Percentiles rank a stretch among this genome's conserved stretches.
Evolutionary conservation across 805 yeast genomes (phyloP).

Genomic region (Barnettozyma salicaria): DNA sequence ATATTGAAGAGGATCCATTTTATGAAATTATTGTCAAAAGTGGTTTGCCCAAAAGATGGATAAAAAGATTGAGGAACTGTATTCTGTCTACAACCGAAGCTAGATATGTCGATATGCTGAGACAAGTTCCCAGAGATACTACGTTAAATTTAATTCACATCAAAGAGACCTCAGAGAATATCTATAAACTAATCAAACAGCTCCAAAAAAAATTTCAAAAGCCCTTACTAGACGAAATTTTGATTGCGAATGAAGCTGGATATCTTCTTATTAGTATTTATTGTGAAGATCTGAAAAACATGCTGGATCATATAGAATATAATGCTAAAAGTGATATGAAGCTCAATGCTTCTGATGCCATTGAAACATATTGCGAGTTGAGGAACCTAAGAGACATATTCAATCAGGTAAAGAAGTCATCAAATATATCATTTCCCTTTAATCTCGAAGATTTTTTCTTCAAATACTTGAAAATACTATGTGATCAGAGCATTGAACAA

Average conservation of each 20-base stretch:
- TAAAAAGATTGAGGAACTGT: conserved; percentile 29
- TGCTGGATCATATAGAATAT: conserved; percentile 44
- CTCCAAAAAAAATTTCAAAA: conserved; percentile 55
- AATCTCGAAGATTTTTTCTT: conserved; percentile 52
- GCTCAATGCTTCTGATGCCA: conserved; percentile 49
- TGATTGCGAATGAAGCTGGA: conserved; percentile 45
- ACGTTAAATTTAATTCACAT: conserved; percentile 50
- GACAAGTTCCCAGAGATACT: conserved; percentile 53
- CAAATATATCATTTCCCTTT: conserved; percentile 37
- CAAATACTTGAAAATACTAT: conserved; percentile 38
- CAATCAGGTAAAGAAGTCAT: conserved; percentile 38
- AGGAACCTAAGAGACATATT: conserved; percentile 47
- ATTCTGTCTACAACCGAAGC: conserved; percentile 37
- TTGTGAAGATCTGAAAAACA: conserved; percentile 46
- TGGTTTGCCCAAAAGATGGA: conserved; percentile 41
- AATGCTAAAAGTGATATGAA: conserved; percentile 26
- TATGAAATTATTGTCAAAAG: conserved; percentile 32
- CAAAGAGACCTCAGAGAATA: conserved; percentile 46
- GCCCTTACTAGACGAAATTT: conserved; percentile 54
- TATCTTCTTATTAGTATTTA: conserved; percentile 45
- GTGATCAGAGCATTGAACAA: conserved; percentile 38
- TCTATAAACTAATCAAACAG: conserved; percentile 42
- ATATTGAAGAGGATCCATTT: conserved; percentile 42
- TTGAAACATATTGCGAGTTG: conserved; percentile 49
- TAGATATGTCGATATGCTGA: conserved; percentile 38